These are phyloP conservation scores for Phytopythium sindhum DNA, from an alignment of 352 stramenopile genomes.

Conservation along the genomic window DNA sequence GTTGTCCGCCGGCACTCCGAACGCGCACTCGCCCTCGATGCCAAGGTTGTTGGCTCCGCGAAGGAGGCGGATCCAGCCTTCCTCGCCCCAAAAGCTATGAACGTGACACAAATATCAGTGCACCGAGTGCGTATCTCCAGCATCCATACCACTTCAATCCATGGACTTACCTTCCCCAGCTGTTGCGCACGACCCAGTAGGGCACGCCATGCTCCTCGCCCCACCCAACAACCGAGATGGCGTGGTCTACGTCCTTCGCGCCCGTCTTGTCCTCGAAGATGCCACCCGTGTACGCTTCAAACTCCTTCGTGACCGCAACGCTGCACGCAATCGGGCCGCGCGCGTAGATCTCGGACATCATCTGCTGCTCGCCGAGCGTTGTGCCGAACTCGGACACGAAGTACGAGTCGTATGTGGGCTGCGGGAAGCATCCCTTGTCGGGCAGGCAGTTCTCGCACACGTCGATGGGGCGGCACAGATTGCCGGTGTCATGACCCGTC, in stretches of 20 bases:
- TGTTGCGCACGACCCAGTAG: slow-evolving; percentile 97
- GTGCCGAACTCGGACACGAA: slow-evolving; percentile 94
- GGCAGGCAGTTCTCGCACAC: slow-evolving; percentile 92
- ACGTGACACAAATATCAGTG: not conserved
- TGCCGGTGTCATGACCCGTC: slow-evolving; percentile 88
- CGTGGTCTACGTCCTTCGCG: slow-evolving; percentile 75
- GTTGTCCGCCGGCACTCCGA: slow-evolving; percentile 83
- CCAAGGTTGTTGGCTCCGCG: slow-evolving; percentile 91
- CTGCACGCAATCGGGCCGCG: slow-evolving; percentile 93
- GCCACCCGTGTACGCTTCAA: slow-evolving; percentile 92
- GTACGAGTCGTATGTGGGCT: slow-evolving; percentile 93
- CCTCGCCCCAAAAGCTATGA: slow-evolving; percentile 90
- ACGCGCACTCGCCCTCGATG: slow-evolving; percentile 93
- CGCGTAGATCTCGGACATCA: slow-evolving; percentile 97
- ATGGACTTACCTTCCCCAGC: slow-evolving; percentile 49
- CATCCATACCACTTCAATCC: not conserved
- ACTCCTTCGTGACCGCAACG: slow-evolving; percentile 88
- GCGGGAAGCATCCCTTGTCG: slow-evolving; percentile 78
- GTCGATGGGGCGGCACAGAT: slow-evolving; percentile 84
- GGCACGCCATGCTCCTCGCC: slow-evolving; percentile 81
- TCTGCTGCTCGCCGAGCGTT: slow-evolving; percentile 87
- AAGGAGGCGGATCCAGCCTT: slow-evolving; percentile 94
- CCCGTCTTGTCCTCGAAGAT: slow-evolving; percentile 92
- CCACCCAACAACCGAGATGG: slow-evolving; percentile 96
- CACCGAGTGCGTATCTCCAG: slow-evolving; percentile 11